Base-by-base conservation (phyloP, 2,329 filamentous ascomycete genomes). In the Ophiostoma pallidulum region DNA sequence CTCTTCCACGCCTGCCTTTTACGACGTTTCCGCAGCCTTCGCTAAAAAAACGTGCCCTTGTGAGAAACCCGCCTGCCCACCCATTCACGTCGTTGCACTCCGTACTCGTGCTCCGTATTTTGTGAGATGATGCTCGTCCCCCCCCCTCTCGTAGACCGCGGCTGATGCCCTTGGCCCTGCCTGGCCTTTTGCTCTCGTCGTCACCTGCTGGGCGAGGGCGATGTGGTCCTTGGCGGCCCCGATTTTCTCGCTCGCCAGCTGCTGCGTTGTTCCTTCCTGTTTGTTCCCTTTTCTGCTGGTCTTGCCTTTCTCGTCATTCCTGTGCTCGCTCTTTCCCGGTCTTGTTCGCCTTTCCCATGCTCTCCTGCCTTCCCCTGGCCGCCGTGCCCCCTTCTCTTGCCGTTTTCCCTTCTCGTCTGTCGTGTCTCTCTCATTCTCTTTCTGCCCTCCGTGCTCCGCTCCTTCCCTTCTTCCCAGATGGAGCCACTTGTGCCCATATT, bases 341-440 rank as follows among this genome's bases (percentile, higher is more conserved):
- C 48, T 48, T 4, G 9, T 32, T 26, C 41, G 14, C 22, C 50
- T 54, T 41, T 48, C 50, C 50, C 48, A 39, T 52, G 47, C 24
- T 51, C 46, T 16, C 48, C 40, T 37, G 43, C 45, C 18, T 13
- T 28, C 33, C 36, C 37, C 33, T 24, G 18, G 18, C 41, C n/a
- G n/a, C n/a, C 16, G 24, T 19, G 26, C 40, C 24, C 22, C 31
- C 45, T 8, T 35, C 13, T 42, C 40, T 13, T 47, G n/a, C 45
- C 51, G 54, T 54, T 54, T 45, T 36, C 32, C 50, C 50, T 38
- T 19, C 53, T 20, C 62, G 64, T 66, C 60, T 68, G 65, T 51
- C 33, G 44, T 41, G 28, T 41, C 40, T 41, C 35, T 41, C 36
- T 40, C 46, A 63, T 62, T 64, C 38, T 48, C 45, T 49, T 61